Conservation (phyloP, 176 grass and related monocot species). For the Ampelocalamus luodianensis region DNA sequence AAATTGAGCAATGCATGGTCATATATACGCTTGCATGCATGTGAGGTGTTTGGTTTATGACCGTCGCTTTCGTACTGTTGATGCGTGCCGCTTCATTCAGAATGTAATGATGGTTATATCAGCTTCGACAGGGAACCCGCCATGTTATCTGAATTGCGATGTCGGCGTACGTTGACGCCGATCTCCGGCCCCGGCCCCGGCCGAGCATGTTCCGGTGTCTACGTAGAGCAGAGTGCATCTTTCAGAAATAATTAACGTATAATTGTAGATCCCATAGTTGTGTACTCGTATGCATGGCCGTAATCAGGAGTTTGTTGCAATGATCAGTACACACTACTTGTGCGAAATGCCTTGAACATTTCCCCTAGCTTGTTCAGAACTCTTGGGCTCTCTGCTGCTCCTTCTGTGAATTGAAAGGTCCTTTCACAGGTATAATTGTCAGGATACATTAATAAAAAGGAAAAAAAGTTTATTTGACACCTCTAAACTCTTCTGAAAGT, state of each 20-base stretch:
- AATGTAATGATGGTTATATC: conserved; percentile 9
- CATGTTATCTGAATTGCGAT: conserved; percentile 19
- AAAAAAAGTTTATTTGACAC: no score
- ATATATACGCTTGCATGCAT: neutral
- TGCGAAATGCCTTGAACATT: no score
- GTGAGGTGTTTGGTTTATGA: neutral
- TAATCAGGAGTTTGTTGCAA: neutral
- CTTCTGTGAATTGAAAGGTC: no score
- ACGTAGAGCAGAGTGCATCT: neutral
- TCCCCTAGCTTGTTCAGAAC: no score
- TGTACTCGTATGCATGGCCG: neutral
- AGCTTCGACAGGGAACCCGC: neutral
- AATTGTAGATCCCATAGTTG: neutral
- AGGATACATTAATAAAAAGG: no score
- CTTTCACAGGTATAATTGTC: no score
- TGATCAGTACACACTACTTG: neutral
- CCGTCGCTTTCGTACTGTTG: conserved; percentile 33
- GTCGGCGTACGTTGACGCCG: neutral
- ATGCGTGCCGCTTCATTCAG: neutral
- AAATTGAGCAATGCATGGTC: neutral
- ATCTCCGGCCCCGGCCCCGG: neutral
- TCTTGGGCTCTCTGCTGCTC: no score
- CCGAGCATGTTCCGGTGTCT: neutral
- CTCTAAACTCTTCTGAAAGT: no score
- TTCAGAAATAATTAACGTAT: neutral